Evolutionary conservation across 495 filamentous ascomycete genomes (phyloP), one percentile per base, ranked within the genome.

Genomic region (Collariella sp.): DNA sequence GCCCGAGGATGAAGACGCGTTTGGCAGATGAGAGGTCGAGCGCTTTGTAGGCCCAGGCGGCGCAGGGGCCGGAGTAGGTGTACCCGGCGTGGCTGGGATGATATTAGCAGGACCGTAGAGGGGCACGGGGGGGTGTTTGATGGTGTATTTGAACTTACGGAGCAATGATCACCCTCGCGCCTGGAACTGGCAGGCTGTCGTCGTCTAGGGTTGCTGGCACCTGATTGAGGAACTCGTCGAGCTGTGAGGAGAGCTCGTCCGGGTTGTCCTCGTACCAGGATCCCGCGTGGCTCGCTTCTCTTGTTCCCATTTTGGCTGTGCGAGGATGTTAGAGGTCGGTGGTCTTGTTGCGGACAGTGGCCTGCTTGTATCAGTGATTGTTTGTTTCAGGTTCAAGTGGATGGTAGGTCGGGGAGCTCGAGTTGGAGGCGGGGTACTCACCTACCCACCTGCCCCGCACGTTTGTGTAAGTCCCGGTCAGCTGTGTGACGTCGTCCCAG

Each of bases 41-140:
- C 4, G 83, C 78, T 67, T 88, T 91, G 73, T 99, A 99, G 41
- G 93, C 93, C 81, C 89, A 95, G 44, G 90, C 93, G 46, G 94
- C 91, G 58, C 89, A 89, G 24, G 89, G 83, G 29, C 93, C 93
- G 15, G 91, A 97, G 72, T 96, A 99, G 3, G 87, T 78, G 76
- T 95, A 99, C 26, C 93, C 94, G 50, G 94, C 93, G 68, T 99
- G 93, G 55, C 93, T 97, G 59, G 55, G 24, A 5, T 20, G 20
- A 0, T 16, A 48, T 54, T 23, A 56, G 47, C 23, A 39, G 18
- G 18, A 22, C 31, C 39, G 40, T 18, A 45, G 39, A 44, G 24
- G 40, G 26, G 33, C 46, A 45, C 57, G 62, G 2, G 16, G 36
- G n/a, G n/a, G n/a, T n/a, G n/a, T n/a, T n/a, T n/a, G n/a, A 16